Evolutionary conservation across 805 yeast species (phyloP).

Genomic region (Sugiyamaella floridensis): DNA sequence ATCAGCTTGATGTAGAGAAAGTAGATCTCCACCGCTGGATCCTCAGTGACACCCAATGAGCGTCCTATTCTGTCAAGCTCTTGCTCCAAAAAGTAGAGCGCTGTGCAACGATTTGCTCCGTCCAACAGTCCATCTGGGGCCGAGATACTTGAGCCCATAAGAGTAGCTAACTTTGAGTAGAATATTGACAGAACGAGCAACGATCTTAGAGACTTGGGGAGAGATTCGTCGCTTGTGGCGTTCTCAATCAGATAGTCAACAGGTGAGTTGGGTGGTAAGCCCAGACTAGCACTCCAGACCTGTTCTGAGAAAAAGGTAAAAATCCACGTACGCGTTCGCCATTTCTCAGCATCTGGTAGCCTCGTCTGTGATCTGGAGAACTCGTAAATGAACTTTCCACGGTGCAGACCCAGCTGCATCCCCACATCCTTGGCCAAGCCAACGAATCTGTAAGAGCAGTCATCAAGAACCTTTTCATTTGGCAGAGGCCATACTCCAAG

Average conservation of each 20-base stretch:
- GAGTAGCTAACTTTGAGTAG: constrained; percentile 74
- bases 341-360: constrained; percentile 82
- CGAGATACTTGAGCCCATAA: constrained; percentile 80
- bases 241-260: constrained; percentile 77
- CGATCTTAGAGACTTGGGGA: constrained; percentile 68
- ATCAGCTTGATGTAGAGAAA: constrained; percentile 70
- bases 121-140: constrained; percentile 87
- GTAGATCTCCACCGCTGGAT: constrained; percentile 64
- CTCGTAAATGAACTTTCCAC: constrained; percentile 87
- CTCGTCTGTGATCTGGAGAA: constrained; percentile 85
- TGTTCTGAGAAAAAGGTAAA: constrained; percentile 84
- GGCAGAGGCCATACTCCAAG: constrained; percentile 89
- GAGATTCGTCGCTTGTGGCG: constrained; percentile 56
- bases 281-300: constrained; percentile 81
- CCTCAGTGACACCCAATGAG: constrained; percentile 53
- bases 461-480: constrained; percentile 85
- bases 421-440: constrained; percentile 82
- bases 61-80: constrained; percentile 69
- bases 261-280: constrained; percentile 79
- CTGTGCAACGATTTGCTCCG: constrained; percentile 73
- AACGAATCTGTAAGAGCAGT: constrained; percentile 80
- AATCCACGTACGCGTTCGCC: constrained; percentile 92
- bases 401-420: constrained; percentile 79
- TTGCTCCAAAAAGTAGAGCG: constrained; percentile 66
- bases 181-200: constrained; percentile 69